Evolutionary conservation across 2,329 filamentous ascomycete genomes (phyloP).

Genomic region (Talaromyces sp.): DNA sequence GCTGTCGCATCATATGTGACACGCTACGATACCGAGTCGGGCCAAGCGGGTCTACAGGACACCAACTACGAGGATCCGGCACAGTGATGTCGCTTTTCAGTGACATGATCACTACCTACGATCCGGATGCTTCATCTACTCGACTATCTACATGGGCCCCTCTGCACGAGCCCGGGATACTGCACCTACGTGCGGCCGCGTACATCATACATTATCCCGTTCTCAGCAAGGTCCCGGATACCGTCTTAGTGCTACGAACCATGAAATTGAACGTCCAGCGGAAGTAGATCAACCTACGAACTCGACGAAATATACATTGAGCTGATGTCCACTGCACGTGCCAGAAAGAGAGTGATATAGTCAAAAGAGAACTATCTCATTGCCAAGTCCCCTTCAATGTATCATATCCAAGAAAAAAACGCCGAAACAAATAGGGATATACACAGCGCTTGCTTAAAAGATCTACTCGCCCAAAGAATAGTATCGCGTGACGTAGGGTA

Average conservation of each 20-base stretch:
- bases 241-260: neutral
- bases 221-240: neutral
- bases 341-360: neutral
- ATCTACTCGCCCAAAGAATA: neutral
- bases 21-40: neutral
- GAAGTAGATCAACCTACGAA: neutral
- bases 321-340: neutral
- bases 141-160: neutral
- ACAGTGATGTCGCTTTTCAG: neutral
- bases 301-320: neutral
- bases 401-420: neutral
- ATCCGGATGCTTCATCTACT: neutral
- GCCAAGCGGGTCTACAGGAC: neutral
- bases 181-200: neutral
- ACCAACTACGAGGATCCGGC: neutral
- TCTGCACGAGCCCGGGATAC: neutral
- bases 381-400: neutral
- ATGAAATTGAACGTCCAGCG: neutral
- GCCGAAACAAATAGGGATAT: neutral
- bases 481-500: slow-evolving; percentile 6
- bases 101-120: neutral
- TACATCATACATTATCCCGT: no score
- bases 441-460: neutral
- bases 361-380: neutral
- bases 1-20: neutral